Evolutionary conservation across 768 basidiomycete species (phyloP), one percentile per base, ranked within the genome.

Genomic region (Tulasnella sp.): DNA sequence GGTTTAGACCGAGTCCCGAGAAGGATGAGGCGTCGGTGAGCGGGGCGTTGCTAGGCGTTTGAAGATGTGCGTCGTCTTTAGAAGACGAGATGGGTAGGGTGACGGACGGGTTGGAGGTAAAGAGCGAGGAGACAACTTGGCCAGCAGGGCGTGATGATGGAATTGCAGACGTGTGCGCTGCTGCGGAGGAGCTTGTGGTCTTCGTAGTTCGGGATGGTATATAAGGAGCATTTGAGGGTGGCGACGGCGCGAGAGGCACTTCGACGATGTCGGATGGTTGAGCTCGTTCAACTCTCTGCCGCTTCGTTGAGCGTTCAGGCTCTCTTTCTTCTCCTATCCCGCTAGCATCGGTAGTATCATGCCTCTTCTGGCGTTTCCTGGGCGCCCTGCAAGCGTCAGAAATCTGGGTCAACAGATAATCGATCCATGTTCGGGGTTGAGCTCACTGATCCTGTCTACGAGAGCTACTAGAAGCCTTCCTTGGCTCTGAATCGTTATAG

Each of bases 11-110:
- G 15, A 97, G 76, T 0, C 85, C 89, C 30, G 75, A 67, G 69
- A 98, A 94, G 34, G 7, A 83, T 0, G 89, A 87, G 0, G 84
- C 80, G 62, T 84, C 82, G 21, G 72, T 68, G 8, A 91, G 73
- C 2, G 89, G 90, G 0, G 91, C 90, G 76, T 93, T 93, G 63
- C 87, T 92, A 0, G 90, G 88, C 46, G 72, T 70, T 9, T 71
- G 66, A 11, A 69, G 63, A 1, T 63, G 19, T 63, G 71, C 73
- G 2, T 61, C 54, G 9, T 62, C 52, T 15, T 68, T 41, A 7
- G 64, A 58, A 48, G 65, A n/a, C n/a, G n/a, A 65, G 22, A 65
- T 67, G 15, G 78, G 78, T 0, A 65, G 63, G n/a, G 80, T 76
- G 22, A 86, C 68, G 68, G 80, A 80, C 1, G 88, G 88, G 64